Base-by-base conservation (phyloP, 2,329 filamentous ascomycete species). In the Aureobasidium uvarum region DNA sequence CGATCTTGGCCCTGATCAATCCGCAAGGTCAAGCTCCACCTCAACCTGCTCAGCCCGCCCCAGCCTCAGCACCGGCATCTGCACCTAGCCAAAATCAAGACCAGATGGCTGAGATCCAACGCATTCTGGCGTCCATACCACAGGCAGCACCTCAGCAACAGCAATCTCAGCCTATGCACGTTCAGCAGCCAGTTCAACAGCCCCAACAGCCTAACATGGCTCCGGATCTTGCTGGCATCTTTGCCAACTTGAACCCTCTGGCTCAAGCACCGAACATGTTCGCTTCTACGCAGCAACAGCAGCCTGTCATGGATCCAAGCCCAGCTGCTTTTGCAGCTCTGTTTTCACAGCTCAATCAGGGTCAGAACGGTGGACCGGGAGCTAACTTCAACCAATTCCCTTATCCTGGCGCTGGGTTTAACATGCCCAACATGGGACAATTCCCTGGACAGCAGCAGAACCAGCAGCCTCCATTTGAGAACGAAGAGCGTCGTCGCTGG, bases 401-500 rank as follows among this genome's bases (percentile, higher is more conserved):
- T 10, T 66, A 56, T 39, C 64, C 63, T 20, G 51, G 33, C 16
- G 43, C 52, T n/a, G 55, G 62, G 11, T 65, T 58, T 18, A 52
- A 50, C 25, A 59, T 60, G 55, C 46, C 51, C 18, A 66, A 45
- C 36, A 45, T 41, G 58, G 45, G 45, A 14, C 45, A 62, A n/a
- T 62, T 36, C 14, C 58, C 45, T 7, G 46, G 65, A 56, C 58
- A 64, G 52, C 23, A 52, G 38, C 70, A 70, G 65, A 33, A 68
- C 23, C 65, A 67, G 31, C 51, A 73, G 45, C 69, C 70, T 13
- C 71, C 73, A 41, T 72, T 73, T 54, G 56, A 71, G 45, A 75
- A 75, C 41, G 71, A 70, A 20, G 73, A 74, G 18, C 71, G 71
- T 5, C 78, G 79, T 69, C 73, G 78, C 20, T 72, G 69, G 66